Base-by-base conservation (phyloP, 768 basidiomycete species). In the Plicaturopsis crispa region DNA sequence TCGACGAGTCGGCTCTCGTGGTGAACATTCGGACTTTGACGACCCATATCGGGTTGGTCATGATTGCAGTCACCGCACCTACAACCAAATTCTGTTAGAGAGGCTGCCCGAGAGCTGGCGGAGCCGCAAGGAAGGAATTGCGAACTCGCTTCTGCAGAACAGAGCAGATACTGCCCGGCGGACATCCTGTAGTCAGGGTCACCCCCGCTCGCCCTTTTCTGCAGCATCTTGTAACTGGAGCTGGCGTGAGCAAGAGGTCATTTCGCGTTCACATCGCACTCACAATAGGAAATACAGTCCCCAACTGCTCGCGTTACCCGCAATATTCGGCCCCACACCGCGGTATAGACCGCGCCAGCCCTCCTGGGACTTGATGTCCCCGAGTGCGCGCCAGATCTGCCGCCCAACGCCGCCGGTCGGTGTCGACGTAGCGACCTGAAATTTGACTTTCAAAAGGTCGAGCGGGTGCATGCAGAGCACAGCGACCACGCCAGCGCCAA, bases 31-130 rank as follows among this genome's bases (percentile, higher is more conserved):
- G 79, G 6, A 96, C 93, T 65, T 94, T 87, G 39, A 98, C 85
- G 11, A 98, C 85, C 94, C 94, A 98, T 49, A 97, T 78, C 0
- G 94, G 96, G 59, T 99, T 98, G 5, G 94, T 99, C 55, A 96
- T 72, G 51, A 98, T 66, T 1, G 96, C 92, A 3, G 93, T 96
- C 13, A 79, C 80, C 10, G 93, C 87, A 65, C 94, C 94, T 98
- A 49, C 26, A 40, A 13, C 39, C 38, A 46, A 11, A 21, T 24
- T 37, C 30, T 26, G 40, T 46, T 38, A 57, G 39, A 39, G 43
- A 42, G 30, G n/a, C n/a, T n/a, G n/a, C n/a, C n/a, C n/a, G 31
- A 36, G 31, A 28, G 28, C 37, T 38, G 24, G 18, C 5, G 28
- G 23, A 45, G 44, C 38, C 38, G 39, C 34, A 45, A 35, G 33